Conservation (phyloP, 2,329 filamentous ascomycete species). For the Talaromyces atroroseus region DNA sequence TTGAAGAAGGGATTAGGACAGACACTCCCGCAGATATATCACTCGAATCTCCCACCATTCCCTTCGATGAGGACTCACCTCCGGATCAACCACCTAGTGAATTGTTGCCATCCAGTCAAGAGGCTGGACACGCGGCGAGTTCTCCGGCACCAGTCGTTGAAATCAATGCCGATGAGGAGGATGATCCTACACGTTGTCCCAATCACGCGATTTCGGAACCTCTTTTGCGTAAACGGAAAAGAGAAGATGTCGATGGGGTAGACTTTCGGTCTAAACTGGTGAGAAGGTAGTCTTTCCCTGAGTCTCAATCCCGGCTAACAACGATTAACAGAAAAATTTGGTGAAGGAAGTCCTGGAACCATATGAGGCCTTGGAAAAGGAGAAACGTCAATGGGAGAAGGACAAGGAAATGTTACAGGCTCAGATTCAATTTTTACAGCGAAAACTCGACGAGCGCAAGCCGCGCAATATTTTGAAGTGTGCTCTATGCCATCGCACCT, state of each 20-base stretch:
- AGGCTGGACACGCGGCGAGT: background rate
- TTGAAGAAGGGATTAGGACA: background rate
- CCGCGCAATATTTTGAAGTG: too few relatives aligned
- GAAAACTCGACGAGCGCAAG: too few relatives aligned
- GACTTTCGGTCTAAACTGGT: background rate
- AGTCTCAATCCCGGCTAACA: too few relatives aligned
- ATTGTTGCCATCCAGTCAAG: background rate
- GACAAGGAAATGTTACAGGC: too few relatives aligned
- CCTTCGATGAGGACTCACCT: background rate
- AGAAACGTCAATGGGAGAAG: too few relatives aligned
- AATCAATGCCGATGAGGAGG: background rate
- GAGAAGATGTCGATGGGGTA: background rate
- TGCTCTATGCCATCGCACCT: too few relatives aligned
- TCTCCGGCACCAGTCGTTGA: background rate
- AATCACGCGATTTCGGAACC: background rate
- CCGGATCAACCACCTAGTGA: background rate
- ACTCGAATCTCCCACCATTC: background rate
- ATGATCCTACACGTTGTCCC: background rate
- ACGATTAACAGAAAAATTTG: too few relatives aligned
- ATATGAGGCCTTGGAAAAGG: too few relatives aligned
- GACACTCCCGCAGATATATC: background rate
- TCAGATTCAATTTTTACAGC: too few relatives aligned
- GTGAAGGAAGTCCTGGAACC: too few relatives aligned
- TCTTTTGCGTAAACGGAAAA: background rate
- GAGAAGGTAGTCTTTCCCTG: too few relatives aligned